Conservation (phyloP, 306 rosid genomes). For the Acacia acuminata region DNA sequence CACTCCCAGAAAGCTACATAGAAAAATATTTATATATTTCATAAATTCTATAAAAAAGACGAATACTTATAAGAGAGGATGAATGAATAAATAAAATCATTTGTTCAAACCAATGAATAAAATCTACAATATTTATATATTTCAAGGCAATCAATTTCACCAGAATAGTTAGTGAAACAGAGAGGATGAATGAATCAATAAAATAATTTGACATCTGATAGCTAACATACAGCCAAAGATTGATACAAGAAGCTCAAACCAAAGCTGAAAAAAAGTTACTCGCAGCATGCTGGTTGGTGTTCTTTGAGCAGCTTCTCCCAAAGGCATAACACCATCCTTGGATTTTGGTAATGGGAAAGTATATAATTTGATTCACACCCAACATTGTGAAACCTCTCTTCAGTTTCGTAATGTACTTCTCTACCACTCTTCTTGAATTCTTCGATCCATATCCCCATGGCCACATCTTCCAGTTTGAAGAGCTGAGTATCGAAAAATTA, state of each 20-base stretch:
- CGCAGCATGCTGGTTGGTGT: conserved; percentile 67
- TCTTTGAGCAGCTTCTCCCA: conserved; percentile 90
- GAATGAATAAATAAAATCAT: no score
- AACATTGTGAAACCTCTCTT: conserved; percentile 80
- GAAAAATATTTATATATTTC: no score
- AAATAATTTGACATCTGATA: conserved; percentile 22
- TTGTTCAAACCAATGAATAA: no score
- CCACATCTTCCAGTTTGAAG: conserved; percentile 95
- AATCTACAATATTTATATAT: no score
- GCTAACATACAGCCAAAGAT: conserved; percentile 11
- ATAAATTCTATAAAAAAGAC: no score
- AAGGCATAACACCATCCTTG: conserved; percentile 81
- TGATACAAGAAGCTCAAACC: conserved; percentile 6
- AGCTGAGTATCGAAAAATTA: conserved; percentile 45
- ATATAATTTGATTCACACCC: conserved; percentile 79
- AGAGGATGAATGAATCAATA: conserved; percentile 40
- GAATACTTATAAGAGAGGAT: not conserved
- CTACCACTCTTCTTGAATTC: conserved; percentile 62
- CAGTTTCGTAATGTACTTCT: conserved; percentile 67
- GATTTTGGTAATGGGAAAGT: conserved; percentile 87
- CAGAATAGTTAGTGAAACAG: not conserved
- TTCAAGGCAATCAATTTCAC: not conserved
- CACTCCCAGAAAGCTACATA: not conserved
- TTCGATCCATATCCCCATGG: conserved; percentile 94
- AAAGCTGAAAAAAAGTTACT: conserved; percentile 40